These are phyloP conservation scores for Spergularia azorica DNA, from an alignment of 179 eudicot species.

Conservation along the genomic window DNA sequence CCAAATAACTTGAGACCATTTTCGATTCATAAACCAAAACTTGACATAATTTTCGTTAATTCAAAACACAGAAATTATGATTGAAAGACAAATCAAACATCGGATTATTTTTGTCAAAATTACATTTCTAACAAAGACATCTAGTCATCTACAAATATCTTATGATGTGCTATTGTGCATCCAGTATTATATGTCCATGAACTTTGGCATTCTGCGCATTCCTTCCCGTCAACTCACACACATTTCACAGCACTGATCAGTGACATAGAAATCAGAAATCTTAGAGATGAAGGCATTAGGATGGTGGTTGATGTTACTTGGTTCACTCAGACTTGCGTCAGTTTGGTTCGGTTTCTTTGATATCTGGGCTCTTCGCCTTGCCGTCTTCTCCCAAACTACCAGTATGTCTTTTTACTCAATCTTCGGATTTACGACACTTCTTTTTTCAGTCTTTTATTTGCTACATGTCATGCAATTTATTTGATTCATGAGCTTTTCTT, in stretches of 20 bases:
- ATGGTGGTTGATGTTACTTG: conserved; percentile 88
- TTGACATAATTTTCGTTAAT: no score
- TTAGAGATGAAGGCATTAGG: conserved; percentile 64
- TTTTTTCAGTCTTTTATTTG: not conserved
- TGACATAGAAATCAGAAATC: not conserved
- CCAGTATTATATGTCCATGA: no score
- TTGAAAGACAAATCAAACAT: no score
- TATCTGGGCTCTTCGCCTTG: conserved; percentile 93
- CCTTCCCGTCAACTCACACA: not conserved
- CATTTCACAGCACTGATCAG: not conserved
- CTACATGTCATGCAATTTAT: not conserved
- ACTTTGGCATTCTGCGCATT: no score
- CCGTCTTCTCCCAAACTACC: conserved; percentile 78
- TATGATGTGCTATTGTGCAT: no score
- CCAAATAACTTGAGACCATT: no score
- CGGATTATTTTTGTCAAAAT: no score
- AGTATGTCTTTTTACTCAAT: conserved; percentile 39
- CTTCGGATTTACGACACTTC: not conserved
- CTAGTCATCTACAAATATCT: no score
- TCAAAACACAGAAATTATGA: no score
- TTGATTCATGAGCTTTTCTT: not conserved
- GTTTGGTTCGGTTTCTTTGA: conserved; percentile 98
- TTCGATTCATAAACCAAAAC: no score
- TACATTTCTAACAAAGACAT: no score
- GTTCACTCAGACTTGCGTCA: conserved; percentile 76